Evolutionary conservation across 805 yeast genomes (phyloP).

Genomic region (Cyberlindnera misumaiensis): DNA sequence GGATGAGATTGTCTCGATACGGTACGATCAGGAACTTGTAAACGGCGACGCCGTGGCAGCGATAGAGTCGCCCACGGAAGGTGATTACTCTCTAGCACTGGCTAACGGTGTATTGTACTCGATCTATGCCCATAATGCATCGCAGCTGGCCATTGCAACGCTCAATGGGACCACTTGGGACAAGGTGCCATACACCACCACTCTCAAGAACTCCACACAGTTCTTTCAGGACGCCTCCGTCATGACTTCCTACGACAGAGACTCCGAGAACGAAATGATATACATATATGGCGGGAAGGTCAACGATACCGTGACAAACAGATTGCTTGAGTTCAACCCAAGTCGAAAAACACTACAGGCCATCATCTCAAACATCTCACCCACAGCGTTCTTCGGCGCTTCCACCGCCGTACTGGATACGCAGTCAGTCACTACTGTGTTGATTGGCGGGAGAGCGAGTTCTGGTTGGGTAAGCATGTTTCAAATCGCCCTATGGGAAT

Average conservation of each 20-base stretch:
- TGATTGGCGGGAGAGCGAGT: constrained; percentile 61
- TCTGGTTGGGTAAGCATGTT: constrained; percentile 67
- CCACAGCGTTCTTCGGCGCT: constrained; percentile 51
- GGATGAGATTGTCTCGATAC: constrained; percentile 15
- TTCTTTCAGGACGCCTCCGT: constrained; percentile 30
- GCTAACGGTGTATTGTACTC: constrained; percentile 19
- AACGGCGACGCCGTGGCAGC: constrained; percentile 2
- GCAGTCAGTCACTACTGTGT: constrained; percentile 38
- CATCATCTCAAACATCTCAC: constrained; percentile 43
- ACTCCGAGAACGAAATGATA: constrained; percentile 29
- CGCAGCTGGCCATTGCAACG: constrained; percentile 5
- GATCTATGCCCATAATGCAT: constrained; percentile 7
- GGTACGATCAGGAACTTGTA: constrained; percentile 2
- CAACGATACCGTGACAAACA: constrained; percentile 26
- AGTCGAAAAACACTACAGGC: constrained; percentile 27
- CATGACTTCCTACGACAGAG: constrained; percentile 30
- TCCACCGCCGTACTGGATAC: constrained; percentile 32
- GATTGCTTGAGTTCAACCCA: constrained; percentile 41
- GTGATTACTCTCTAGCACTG: constrained; percentile 18
- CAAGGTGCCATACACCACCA: constrained; percentile 11
- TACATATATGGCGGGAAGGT: constrained; percentile 50
- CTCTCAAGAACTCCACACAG: constrained; percentile 3
- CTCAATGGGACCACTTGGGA: constrained; percentile 13
- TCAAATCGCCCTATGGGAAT: constrained; percentile 71
- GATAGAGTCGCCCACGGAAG: constrained; percentile 14